Percentiles rank a stretch among this genome's conserved stretches.
phyloP scores from a whole-genome alignment of 2,329 filamentous ascomycete genomes.

The Microsporum canis region DNA sequence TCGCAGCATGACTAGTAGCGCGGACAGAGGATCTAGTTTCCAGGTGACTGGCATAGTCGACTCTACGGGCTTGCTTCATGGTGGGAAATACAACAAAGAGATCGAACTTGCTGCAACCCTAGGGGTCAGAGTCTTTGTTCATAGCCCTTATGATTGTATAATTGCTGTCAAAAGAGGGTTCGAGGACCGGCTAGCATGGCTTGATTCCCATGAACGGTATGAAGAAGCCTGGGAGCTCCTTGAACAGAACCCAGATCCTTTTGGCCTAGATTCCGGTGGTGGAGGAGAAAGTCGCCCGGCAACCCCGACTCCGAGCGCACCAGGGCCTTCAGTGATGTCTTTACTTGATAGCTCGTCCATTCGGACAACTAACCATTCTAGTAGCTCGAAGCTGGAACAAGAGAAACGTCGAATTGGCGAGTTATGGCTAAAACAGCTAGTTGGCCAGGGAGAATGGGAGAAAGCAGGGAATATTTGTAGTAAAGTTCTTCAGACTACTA shows the following conservation, averaged over 20 bases:
- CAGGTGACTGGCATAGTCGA: slow-evolving; percentile 41
- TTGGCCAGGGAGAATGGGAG: slow-evolving; percentile 62
- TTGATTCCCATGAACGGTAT: slow-evolving; percentile 70
- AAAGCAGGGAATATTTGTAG: slow-evolving; percentile 70
- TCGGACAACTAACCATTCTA: background rate
- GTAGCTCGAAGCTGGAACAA: slow-evolving; percentile 58
- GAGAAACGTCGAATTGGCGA: slow-evolving; percentile 89
- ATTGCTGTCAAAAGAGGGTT: slow-evolving; percentile 78
- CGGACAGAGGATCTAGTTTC: slow-evolving; percentile 47
- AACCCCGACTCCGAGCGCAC: slow-evolving; percentile 44
- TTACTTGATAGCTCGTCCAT: background rate
- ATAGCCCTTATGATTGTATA: slow-evolving; percentile 95
- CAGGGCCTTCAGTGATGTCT: slow-evolving; percentile 36
- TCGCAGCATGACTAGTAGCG: slow-evolving; percentile 43
- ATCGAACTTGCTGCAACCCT: slow-evolving; percentile 41
- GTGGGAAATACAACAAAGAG: slow-evolving; percentile 29
- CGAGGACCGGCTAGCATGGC: slow-evolving; percentile 73
- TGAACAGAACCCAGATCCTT: slow-evolving; percentile 69
- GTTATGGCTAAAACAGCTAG: slow-evolving; percentile 79
- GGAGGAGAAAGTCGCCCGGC: slow-evolving; percentile 29
- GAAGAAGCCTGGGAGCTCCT: slow-evolving; percentile 80
- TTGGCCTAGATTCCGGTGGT: slow-evolving; percentile 16
- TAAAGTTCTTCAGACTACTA: slow-evolving; percentile 66
- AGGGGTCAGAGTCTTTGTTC: slow-evolving; percentile 77
- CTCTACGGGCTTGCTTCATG: slow-evolving; percentile 42